Conservation (phyloP, 805 yeast species). For the Teunomyces funiuensis region DNA sequence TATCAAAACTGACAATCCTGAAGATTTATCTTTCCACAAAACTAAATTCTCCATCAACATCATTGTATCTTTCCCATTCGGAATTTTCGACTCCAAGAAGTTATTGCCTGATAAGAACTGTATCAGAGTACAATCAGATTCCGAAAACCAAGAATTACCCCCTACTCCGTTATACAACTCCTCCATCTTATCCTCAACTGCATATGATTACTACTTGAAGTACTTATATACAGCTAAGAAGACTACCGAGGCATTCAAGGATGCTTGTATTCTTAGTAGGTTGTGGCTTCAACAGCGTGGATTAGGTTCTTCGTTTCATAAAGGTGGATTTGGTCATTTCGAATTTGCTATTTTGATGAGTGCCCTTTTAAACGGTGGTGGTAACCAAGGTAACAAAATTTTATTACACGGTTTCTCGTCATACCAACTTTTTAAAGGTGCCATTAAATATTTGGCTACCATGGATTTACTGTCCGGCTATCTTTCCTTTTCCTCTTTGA, state of each 20-base stretch:
- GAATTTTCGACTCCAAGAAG: constrained; percentile 71
- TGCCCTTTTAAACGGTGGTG: constrained; percentile 81
- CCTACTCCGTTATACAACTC: constrained; percentile 90
- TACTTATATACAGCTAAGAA: constrained; percentile 74
- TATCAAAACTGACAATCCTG: constrained; percentile 45
- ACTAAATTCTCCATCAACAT: constrained; percentile 73
- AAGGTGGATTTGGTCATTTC: constrained; percentile 89
- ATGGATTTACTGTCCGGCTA: constrained; percentile 71
- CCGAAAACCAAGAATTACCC: constrained; percentile 41
- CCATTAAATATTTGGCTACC: constrained; percentile 75
- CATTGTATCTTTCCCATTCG: constrained; percentile 70
- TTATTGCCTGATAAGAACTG: constrained; percentile 79
- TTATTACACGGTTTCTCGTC: constrained; percentile 86
- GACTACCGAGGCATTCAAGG: constrained; percentile 76
- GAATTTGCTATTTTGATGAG: constrained; percentile 84
- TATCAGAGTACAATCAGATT: constrained; percentile 62
- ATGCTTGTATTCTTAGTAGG: constrained; percentile 83
- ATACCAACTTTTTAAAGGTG: constrained; percentile 90
- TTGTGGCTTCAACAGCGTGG: constrained; percentile 92
- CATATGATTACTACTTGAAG: constrained; percentile 69
- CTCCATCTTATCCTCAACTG: constrained; percentile 66
- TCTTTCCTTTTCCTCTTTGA: constrained; percentile 60
- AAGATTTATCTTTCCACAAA: constrained; percentile 57
- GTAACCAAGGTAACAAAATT: constrained; percentile 69
- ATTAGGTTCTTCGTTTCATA: constrained; percentile 57